These are phyloP conservation scores for Sclerotinia subarctica DNA, from an alignment of 2,329 filamentous ascomycete genomes.

Conservation along the genomic window DNA sequence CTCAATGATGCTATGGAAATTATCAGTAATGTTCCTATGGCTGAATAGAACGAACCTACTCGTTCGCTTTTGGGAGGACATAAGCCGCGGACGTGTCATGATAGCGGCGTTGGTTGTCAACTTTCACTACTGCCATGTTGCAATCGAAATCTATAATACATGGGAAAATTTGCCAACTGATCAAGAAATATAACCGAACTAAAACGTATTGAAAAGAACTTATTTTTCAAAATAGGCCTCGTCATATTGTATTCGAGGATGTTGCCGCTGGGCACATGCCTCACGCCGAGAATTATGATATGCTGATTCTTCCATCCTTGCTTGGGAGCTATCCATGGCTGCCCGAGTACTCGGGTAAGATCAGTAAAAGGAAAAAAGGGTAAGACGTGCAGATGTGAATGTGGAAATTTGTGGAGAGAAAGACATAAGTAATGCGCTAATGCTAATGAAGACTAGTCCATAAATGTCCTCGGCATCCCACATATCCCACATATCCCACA, in stretches of 20 bases:
- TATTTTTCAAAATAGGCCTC: neutral
- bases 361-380: neutral
- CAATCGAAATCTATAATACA: neutral
- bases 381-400: neutral
- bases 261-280: neutral
- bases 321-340: neutral
- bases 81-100: conserved; percentile 14
- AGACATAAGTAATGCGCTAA: neutral
- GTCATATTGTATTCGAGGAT: neutral
- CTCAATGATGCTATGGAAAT: neutral
- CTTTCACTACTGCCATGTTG: conserved; percentile 1
- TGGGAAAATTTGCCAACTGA: neutral
- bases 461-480: conserved; percentile 6
- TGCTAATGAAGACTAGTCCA: neutral
- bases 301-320: neutral
- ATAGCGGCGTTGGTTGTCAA: conserved; percentile 4
- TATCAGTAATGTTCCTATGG: neutral
- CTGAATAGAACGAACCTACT: conserved; percentile 7
- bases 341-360: neutral
- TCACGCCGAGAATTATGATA: neutral
- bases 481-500: conserved; percentile 8
- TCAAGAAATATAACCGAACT: neutral
- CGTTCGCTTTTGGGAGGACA: conserved; percentile 17
- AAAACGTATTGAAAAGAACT: neutral
- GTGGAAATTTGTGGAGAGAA: neutral